phyloP scores from a whole-genome alignment of 352 stramenopile genomes.

The Phytophthora cryptogea region DNA sequence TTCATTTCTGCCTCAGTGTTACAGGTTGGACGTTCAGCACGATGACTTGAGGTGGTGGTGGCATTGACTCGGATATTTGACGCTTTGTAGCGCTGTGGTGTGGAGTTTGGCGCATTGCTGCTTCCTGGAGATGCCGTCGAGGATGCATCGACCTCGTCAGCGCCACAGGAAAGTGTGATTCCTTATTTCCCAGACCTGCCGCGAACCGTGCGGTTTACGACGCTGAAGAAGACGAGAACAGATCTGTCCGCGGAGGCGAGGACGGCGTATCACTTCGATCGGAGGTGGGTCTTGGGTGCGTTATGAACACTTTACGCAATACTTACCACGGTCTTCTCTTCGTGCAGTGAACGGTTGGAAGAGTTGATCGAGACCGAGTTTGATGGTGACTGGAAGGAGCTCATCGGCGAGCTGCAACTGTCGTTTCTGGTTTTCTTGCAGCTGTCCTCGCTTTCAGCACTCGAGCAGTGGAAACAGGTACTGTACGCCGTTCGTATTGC shows the following conservation, averaged over 20 bases:
- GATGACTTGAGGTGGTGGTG: not conserved
- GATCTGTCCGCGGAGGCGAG: slow-evolving; percentile 52
- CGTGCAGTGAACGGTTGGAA: slow-evolving; percentile 50
- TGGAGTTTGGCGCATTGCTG: slow-evolving; percentile 67
- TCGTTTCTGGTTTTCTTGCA: slow-evolving; percentile 93
- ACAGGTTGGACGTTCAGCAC: slow-evolving; percentile 31
- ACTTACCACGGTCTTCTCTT: slow-evolving; percentile 1
- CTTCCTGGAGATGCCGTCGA: slow-evolving; percentile 69
- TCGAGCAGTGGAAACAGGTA: slow-evolving; percentile 95
- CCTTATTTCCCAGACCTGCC: slow-evolving; percentile 79
- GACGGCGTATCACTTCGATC: slow-evolving; percentile 82
- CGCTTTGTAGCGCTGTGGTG: slow-evolving; percentile 55
- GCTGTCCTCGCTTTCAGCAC: slow-evolving; percentile 90
- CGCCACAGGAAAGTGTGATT: slow-evolving; percentile 34
- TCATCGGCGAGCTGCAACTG: slow-evolving; percentile 94
- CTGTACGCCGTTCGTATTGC: not conserved
- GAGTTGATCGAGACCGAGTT: slow-evolving; percentile 48
- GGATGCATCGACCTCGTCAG: slow-evolving; percentile 31
- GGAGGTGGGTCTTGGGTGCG: slow-evolving; percentile 44
- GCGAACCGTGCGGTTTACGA: slow-evolving; percentile 75
- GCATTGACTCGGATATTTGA: not conserved
- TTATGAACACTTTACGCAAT: not conserved
- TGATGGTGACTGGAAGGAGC: slow-evolving; percentile 60
- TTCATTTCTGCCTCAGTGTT: slow-evolving; percentile 71
- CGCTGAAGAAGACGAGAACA: slow-evolving; percentile 41